Evolutionary conservation across 306 rosid species (phyloP).

Genomic region (Acacia crassicarpa): DNA sequence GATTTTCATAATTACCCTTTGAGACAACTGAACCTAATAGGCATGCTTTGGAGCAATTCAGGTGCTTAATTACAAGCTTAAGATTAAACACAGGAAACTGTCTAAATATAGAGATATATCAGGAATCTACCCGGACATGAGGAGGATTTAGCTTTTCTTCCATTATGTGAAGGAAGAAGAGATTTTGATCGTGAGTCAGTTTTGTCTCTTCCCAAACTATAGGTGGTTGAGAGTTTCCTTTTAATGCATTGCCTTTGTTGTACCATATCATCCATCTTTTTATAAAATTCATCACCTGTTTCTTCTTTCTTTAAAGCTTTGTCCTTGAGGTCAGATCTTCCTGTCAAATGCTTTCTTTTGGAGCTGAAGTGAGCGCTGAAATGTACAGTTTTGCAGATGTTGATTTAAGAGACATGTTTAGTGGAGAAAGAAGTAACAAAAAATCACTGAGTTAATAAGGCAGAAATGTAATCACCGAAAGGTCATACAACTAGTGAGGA

Average conservation of each 20-base stretch:
- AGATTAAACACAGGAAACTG: background rate
- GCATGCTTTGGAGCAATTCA: background rate
- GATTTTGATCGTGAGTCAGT: slow-evolving; percentile 36
- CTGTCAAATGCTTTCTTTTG: slow-evolving; percentile 66
- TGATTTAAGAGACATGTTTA: background rate
- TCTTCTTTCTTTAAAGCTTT: slow-evolving; percentile 49
- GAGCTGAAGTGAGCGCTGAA: slow-evolving; percentile 60
- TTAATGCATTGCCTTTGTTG: slow-evolving; percentile 56
- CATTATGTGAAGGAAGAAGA: slow-evolving; percentile 54
- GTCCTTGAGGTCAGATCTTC: slow-evolving; percentile 56
- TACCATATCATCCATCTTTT: slow-evolving; percentile 40
- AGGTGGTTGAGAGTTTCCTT: slow-evolving; percentile 65
- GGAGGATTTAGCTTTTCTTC: slow-evolving; percentile 39
- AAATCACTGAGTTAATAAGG: too few species aligned
- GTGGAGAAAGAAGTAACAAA: background rate
- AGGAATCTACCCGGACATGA: slow-evolving; percentile 37
- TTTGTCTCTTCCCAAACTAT: slow-evolving; percentile 67
- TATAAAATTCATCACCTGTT: slow-evolving; percentile 37
- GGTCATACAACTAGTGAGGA: too few species aligned
- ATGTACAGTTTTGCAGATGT: background rate
- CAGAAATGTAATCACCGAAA: too few species aligned
- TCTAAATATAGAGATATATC: background rate
- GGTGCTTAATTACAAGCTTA: background rate
- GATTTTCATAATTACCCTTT: background rate
- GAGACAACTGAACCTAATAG: background rate